These are phyloP conservation scores for Eucalyptus globulus DNA, from an alignment of 345 rosid species.

Conservation along the genomic window DNA sequence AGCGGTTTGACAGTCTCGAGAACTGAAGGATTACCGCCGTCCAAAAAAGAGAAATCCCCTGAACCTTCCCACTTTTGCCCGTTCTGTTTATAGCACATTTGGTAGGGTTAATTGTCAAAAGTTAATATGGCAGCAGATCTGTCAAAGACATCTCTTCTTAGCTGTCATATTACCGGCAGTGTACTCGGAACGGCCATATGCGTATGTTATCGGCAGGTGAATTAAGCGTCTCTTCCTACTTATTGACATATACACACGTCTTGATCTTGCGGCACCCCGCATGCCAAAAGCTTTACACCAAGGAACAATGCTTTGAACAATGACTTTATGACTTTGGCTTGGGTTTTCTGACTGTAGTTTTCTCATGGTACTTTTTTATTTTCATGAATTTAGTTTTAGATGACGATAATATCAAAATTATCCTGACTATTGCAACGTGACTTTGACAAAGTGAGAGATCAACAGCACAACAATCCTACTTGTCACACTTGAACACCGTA, in stretches of 20 bases:
- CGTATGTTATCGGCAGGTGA: not conserved
- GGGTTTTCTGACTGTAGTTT: not conserved
- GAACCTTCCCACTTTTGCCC: not conserved
- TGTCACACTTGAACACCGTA: not conserved
- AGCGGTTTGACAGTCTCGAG: constrained; percentile 19
- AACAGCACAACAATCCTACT: not conserved
- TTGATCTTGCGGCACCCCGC: not conserved
- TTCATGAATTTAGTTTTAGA: not conserved
- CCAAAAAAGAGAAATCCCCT: not conserved
- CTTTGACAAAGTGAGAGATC: not conserved
- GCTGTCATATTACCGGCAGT: not conserved
- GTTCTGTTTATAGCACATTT: not conserved
- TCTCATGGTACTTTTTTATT: not conserved
- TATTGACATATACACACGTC: not conserved
- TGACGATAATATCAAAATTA: not conserved
- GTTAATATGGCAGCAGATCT: not conserved
- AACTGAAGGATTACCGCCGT: not conserved
- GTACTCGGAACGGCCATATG: not conserved
- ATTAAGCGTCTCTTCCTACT: not conserved
- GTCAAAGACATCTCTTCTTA: not conserved
- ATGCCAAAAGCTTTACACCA: not conserved
- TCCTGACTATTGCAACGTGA: not conserved
- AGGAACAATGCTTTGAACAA: not conserved
- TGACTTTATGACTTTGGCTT: not conserved
- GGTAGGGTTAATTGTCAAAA: not conserved